These are phyloP conservation scores for Silene noctiflora DNA, from an alignment of 179 eudicot species.

Conservation along the genomic window DNA sequence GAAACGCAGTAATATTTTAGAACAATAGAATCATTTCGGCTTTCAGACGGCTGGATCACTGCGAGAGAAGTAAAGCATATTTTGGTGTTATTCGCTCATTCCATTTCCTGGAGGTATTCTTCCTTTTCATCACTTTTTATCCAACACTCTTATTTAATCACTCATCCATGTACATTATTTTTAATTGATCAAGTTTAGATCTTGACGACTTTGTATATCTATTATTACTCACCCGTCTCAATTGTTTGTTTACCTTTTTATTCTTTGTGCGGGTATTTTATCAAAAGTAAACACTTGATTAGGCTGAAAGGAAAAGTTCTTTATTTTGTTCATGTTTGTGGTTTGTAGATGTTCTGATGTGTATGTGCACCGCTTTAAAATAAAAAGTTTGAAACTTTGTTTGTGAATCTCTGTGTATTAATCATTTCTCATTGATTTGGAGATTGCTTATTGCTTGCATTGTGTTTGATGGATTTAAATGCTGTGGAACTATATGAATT, in stretches of 20 bases:
- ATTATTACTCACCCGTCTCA: neutral
- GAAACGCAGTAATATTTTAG: too few relatives aligned
- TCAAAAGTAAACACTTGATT: too few relatives aligned
- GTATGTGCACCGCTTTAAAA: too few relatives aligned
- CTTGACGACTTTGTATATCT: slow-evolving; percentile 14
- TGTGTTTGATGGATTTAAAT: slow-evolving; percentile 5
- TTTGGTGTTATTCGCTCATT: too few relatives aligned
- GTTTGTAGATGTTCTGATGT: neutral
- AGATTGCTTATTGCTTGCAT: slow-evolving; percentile 4
- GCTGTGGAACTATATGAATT: too few relatives aligned
- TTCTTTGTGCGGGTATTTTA: neutral
- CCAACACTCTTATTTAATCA: slow-evolving; percentile 30
- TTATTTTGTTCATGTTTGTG: neutral
- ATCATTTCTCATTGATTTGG: slow-evolving; percentile 2
- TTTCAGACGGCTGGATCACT: too few relatives aligned
- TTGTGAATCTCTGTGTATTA: neutral
- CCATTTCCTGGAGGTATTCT: slow-evolving; percentile 23
- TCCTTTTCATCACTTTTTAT: slow-evolving; percentile 21
- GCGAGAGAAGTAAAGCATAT: too few relatives aligned
- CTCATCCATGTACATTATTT: neutral
- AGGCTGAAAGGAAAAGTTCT: too few relatives aligned
- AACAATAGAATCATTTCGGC: too few relatives aligned
- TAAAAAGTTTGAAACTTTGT: slow-evolving; percentile 1
- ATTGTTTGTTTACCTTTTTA: neutral
- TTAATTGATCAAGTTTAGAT: slow-evolving; percentile 23